phyloP scores from a whole-genome alignment of 768 basidiomycete genomes.

The Leucosporidium creatinivorum region DNA sequence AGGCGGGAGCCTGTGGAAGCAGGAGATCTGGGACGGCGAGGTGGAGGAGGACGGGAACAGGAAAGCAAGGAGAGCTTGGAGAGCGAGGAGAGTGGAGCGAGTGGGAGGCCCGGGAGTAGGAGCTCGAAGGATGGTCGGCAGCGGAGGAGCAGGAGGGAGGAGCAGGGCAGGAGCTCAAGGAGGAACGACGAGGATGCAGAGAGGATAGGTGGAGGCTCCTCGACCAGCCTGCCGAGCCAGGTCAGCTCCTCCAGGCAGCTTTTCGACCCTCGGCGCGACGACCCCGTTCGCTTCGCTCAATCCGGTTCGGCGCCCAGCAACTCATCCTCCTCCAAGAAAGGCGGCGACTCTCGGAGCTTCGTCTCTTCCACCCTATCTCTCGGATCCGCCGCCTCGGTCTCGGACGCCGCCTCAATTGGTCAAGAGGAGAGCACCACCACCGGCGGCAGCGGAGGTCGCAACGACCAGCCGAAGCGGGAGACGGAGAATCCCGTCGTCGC shows the following conservation, averaged over 20 bases:
- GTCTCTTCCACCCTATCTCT: conserved; percentile 55
- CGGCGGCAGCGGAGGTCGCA: not conserved
- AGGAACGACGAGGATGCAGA: not conserved
- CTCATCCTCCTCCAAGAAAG: conserved; percentile 39
- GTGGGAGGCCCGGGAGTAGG: not conserved
- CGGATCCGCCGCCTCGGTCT: conserved; percentile 43
- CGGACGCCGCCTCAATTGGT: conserved; percentile 30
- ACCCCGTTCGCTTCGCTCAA: conserved; percentile 73
- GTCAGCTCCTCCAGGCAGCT: conserved; percentile 45
- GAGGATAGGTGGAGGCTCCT: no score
- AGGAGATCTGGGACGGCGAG: not conserved
- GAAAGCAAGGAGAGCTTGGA: not conserved
- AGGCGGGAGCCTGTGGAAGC: conserved; percentile 7
- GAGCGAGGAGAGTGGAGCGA: not conserved
- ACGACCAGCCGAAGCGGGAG: not conserved
- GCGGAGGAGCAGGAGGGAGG: not conserved
- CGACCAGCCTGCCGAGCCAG: no score
- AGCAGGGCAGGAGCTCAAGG: not conserved
- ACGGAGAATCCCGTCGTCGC: conserved; percentile 55
- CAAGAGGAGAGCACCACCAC: conserved; percentile 1
- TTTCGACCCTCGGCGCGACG: conserved; percentile 83
- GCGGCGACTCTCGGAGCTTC: conserved; percentile 51
- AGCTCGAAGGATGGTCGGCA: conserved; percentile 1
- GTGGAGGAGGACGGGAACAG: not conserved
- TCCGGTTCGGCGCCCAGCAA: not conserved